These are phyloP conservation scores for Tulasnella sp. DNA, from an alignment of 768 basidiomycete genomes.

Conservation along the genomic window DNA sequence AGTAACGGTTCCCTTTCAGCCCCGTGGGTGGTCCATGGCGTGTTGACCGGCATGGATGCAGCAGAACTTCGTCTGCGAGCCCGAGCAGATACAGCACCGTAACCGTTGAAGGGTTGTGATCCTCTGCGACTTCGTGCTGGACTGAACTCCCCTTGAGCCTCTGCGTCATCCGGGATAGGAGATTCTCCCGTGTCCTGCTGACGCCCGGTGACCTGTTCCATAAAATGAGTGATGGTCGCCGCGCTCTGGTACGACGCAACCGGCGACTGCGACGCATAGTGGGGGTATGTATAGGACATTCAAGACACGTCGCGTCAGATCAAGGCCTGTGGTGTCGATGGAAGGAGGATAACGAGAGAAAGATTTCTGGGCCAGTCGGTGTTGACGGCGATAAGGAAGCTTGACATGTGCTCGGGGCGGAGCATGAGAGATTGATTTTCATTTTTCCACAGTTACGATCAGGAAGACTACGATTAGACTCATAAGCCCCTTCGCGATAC, in stretches of 20 bases:
- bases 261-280: constrained; percentile 14
- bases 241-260: constrained; percentile 9
- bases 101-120: not conserved
- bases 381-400: too few species aligned
- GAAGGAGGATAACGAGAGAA: too few species aligned
- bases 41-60: not conserved
- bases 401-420: too few species aligned
- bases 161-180: constrained; percentile 2
- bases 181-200: not conserved
- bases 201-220: not conserved
- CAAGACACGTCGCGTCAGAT: too few species aligned
- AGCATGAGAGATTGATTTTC: too few species aligned
- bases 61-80: not conserved
- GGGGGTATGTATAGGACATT: constrained; percentile 14
- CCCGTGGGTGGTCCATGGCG: not conserved
- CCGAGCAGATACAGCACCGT: not conserved
- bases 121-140: not conserved
- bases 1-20: too few species aligned
- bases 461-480: too few species aligned
- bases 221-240: constrained; percentile 8
- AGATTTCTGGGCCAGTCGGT: too few species aligned
- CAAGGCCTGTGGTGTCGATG: too few species aligned
- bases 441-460: too few species aligned
- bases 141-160: not conserved
- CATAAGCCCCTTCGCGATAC: not conserved